phyloP scores from a whole-genome alignment of 1,284 basidiomycete species.

The Kalmanozyma brasiliensis region DNA sequence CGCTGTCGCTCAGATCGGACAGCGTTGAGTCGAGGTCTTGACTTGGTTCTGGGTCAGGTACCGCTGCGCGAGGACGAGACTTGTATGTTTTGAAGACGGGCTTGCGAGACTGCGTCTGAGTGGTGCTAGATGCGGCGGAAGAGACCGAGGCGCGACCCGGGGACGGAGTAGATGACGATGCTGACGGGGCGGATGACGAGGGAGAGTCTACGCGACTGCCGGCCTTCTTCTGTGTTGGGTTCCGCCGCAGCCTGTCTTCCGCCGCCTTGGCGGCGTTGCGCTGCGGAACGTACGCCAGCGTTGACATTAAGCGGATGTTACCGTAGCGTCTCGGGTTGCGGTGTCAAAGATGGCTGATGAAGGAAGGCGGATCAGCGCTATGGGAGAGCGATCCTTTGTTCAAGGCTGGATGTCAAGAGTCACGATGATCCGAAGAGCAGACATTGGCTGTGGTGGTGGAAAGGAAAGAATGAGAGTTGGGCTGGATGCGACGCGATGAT shows the following conservation, averaged over 20 bases:
- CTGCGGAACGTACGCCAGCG: constrained; percentile 25
- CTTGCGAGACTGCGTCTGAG: neutral
- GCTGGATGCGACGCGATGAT: too few relatives aligned
- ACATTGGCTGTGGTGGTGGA: too few relatives aligned
- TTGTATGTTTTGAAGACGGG: neutral
- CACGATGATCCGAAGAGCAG: too few relatives aligned
- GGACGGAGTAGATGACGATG: constrained; percentile 2
- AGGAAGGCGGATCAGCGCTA: too few relatives aligned
- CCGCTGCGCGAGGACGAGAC: neutral
- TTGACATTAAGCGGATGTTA: too few relatives aligned
- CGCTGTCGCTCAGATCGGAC: constrained; percentile 2
- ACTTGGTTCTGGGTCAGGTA: neutral
- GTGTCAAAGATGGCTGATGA: too few relatives aligned
- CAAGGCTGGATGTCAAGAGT: too few relatives aligned
- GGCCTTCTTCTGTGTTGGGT: neutral
- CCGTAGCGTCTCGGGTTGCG: too few relatives aligned
- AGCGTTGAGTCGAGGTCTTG: constrained; percentile 7
- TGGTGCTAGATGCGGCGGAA: constrained; percentile 7
- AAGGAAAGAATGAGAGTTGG: too few relatives aligned
- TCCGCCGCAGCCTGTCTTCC: constrained; percentile 11
- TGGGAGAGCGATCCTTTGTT: too few relatives aligned
- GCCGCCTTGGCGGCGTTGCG: constrained; percentile 20
- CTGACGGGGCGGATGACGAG: neutral
- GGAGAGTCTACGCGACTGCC: neutral
- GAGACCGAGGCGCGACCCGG: constrained; percentile 3